A percentile compares a stretch with the other conserved stretches of the same genome.
These are phyloP conservation scores for Aspergillus sp. DNA, from an alignment of 2,329 filamentous ascomycete genomes.

Conservation along the genomic window DNA sequence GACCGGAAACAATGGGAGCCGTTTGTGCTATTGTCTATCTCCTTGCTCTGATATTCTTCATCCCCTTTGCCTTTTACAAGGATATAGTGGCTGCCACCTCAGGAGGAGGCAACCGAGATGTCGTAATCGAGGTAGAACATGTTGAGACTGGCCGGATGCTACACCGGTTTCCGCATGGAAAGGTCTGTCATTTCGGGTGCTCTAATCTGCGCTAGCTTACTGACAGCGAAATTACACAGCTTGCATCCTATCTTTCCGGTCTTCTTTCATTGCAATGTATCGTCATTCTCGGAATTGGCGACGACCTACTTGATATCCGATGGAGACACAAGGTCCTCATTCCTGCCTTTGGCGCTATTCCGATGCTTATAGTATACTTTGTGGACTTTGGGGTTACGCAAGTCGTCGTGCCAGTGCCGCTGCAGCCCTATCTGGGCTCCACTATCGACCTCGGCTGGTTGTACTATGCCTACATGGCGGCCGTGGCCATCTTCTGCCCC, in stretches of 20 bases:
- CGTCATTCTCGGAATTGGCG: constrained; percentile 86
- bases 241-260: constrained; percentile 91
- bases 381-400: constrained; percentile 97
- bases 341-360: constrained; percentile 88
- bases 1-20: constrained; percentile 93
- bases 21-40: constrained; percentile 92
- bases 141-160: constrained; percentile 82
- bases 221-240: constrained; percentile 52
- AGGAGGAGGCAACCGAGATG: constrained; percentile 87
- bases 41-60: constrained; percentile 83
- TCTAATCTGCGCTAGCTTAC: neutral
- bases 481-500: constrained; percentile 93
- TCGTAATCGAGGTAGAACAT: constrained; percentile 71
- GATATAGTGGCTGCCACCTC: constrained; percentile 95
- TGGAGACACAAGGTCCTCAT: constrained; percentile 99
- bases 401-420: constrained; percentile 83
- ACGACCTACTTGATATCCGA: constrained; percentile 96
- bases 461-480: constrained; percentile 97
- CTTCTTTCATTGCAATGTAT: constrained; percentile 90
- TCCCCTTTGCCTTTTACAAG: constrained; percentile 97
- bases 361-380: constrained; percentile 94
- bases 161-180: constrained; percentile 91
- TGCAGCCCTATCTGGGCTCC: constrained; percentile 81
- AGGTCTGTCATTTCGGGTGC: constrained; percentile 57
- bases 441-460: constrained; percentile 78